Base-by-base conservation (phyloP, 1,284 basidiomycete species). In the Pseudozyma sp. region DNA sequence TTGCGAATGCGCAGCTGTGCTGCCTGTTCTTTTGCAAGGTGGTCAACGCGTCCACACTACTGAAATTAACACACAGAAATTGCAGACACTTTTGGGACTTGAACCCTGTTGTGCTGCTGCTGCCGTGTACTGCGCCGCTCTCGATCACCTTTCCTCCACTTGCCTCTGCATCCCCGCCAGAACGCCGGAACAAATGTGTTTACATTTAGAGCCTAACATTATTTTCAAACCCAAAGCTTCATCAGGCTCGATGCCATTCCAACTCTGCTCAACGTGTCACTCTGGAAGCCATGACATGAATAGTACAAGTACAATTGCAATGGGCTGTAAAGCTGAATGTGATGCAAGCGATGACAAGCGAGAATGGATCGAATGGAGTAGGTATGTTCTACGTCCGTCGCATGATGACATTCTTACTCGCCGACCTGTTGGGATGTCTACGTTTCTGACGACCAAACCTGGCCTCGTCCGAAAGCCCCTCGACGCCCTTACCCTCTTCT, bases 401-500 rank as follows among this genome's bases (percentile, higher is more conserved):
- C 74, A 79, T 76, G 30, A 79, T 78, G 14, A 72, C 77, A 47
- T 83, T 83, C 63, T 76, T 79, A 57, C 79, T 80, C 11, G 83
- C 83, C 56, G 79, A 81, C 34, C 83, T 72, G 40, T 75, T 70
- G 7, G 79, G 74, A 30, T 73, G 68, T 43, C 83, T 52, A 4
- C 81, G 51, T 52, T 75, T 74, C 45, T 71, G 78, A 6, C 84
- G 61, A 16, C 84, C 84, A 46, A 76, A 80, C 8, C 81, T 53
- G 5, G 92, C 83, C 88, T 91, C 87, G 94, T 94, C 90, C 94
- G 87, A 31, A 92, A 94, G 48, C 89, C 91, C 49, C 91, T 95
- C 84, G 94, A 96, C 66, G 85, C 87, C 74, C 44, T 81, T 79
- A 66, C 83, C 71, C 63, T 85, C 56, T 17, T 71, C 80, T 44